A percentile compares a stretch with the other conserved stretches of the same genome.
phyloP scores from a whole-genome alignment of 2,329 filamentous ascomycete genomes.

The Pseudophaeomoniella oleicola region DNA sequence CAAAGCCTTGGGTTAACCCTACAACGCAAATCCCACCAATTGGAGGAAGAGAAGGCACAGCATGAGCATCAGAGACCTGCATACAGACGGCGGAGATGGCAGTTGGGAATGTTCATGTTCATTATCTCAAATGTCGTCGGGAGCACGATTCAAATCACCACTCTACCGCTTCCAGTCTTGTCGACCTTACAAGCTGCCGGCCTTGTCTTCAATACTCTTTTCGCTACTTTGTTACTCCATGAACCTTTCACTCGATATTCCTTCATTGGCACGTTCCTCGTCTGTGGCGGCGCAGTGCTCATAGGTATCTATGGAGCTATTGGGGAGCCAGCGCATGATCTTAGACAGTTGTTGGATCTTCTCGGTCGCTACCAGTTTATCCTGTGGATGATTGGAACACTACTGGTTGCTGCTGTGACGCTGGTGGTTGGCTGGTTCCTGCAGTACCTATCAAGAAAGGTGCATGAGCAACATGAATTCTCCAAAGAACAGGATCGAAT shows the following conservation, averaged over 20 bases:
- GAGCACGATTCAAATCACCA: slow-evolving; percentile 95
- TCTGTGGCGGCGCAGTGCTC: slow-evolving; percentile 73
- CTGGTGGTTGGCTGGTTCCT: slow-evolving; percentile 41
- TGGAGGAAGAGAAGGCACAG: slow-evolving; percentile 82
- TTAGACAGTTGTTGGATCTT: slow-evolving; percentile 66
- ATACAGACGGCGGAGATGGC: slow-evolving; percentile 84
- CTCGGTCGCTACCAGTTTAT: slow-evolving; percentile 64
- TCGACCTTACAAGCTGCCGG: slow-evolving; percentile 89
- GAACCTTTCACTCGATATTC: slow-evolving; percentile 93
- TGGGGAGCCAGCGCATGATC: slow-evolving; percentile 76
- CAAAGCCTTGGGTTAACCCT: slow-evolving; percentile 91
- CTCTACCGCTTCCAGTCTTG: slow-evolving; percentile 79
- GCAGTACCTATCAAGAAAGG: slow-evolving; percentile 18
- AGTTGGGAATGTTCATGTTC: slow-evolving; percentile 94
- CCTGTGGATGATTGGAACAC: slow-evolving; percentile 75
- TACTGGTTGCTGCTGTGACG: slow-evolving; percentile 55
- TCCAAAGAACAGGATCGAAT: neutral
- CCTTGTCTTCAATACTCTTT: slow-evolving; percentile 96
- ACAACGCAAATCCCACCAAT: slow-evolving; percentile 93
- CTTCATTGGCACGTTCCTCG: slow-evolving; percentile 75
- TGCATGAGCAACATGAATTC: neutral
- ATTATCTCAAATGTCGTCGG: slow-evolving; percentile 86
- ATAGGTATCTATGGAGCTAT: slow-evolving; percentile 93
- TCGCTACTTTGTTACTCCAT: slow-evolving; percentile 79
- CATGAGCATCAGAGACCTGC: slow-evolving; percentile 71